These are phyloP conservation scores for Phyllosticta citrichinensis DNA, from an alignment of 2,329 filamentous ascomycete species.

Conservation along the genomic window DNA sequence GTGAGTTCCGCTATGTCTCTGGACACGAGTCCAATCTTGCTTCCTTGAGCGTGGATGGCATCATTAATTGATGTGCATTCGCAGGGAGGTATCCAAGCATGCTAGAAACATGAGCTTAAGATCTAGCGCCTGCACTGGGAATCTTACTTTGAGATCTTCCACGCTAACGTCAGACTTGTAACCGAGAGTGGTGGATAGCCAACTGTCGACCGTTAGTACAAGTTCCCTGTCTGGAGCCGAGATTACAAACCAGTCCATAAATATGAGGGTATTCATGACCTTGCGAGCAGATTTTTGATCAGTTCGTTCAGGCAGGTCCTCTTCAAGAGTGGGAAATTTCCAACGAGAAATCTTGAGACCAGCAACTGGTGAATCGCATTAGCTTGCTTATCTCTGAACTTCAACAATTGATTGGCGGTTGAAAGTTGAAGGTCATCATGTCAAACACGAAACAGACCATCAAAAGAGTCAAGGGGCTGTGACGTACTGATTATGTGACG, in stretches of 20 bases:
- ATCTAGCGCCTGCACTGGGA: background rate
- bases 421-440: no score
- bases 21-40: constrained; percentile 26
- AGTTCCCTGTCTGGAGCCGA: background rate
- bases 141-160: constrained; percentile 15
- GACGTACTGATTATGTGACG: constrained; percentile 26
- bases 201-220: constrained; percentile 11
- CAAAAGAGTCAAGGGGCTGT: background rate
- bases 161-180: constrained; percentile 23
- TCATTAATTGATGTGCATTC: constrained; percentile 18
- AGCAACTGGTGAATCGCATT: constrained; percentile 16
- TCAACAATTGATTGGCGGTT: no score
- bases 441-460: background rate
- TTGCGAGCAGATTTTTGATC: constrained; percentile 18
- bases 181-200: constrained; percentile 29
- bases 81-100: background rate
- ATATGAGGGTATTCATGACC: constrained; percentile 26
- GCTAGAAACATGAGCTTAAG: background rate
- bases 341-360: constrained; percentile 27
- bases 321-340: constrained; percentile 16
- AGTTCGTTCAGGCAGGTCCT: background rate
- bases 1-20: constrained; percentile 23
- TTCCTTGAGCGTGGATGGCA: constrained; percentile 24
- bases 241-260: constrained; percentile 23
- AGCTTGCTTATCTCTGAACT: background rate